Conservation (phyloP, 768 basidiomycete genomes). For the Zangia roseola region DNA sequence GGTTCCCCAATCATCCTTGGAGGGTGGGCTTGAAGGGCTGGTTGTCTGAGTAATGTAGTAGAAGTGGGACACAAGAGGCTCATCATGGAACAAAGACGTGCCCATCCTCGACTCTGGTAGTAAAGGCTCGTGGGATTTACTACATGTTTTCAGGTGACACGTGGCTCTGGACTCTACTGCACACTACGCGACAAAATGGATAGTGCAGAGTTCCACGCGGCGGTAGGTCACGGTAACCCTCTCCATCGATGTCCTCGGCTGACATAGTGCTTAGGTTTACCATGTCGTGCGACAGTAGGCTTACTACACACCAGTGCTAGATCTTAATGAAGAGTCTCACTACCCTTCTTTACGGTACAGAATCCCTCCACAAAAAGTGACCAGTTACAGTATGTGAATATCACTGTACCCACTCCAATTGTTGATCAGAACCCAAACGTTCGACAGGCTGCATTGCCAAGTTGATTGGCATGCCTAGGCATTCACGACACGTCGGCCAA, state of each 20-base stretch:
- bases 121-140: conserved; percentile 3
- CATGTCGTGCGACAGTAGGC: conserved; percentile 54
- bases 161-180: no score
- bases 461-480: conserved; percentile 73
- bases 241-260: not conserved
- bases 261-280: conserved; percentile 63
- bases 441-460: conserved; percentile 72
- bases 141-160: no score
- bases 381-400: conserved; percentile 61
- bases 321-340: not conserved
- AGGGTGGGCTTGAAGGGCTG: no score
- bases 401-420: conserved; percentile 2
- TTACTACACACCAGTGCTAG: not conserved
- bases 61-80: no score
- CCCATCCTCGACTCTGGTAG: no score
- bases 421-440: no score
- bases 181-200: conserved; percentile 44
- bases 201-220: conserved; percentile 61
- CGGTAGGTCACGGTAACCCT: conserved; percentile 38
- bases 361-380: conserved; percentile 67
- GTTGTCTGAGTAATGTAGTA: no score
- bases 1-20: no score
- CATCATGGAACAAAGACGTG: no score
- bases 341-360: conserved; percentile 4
- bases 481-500: conserved; percentile 82